Evolutionary conservation across 768 basidiomycete species (phyloP).

Genomic region (Boletus subcaerulescens): DNA sequence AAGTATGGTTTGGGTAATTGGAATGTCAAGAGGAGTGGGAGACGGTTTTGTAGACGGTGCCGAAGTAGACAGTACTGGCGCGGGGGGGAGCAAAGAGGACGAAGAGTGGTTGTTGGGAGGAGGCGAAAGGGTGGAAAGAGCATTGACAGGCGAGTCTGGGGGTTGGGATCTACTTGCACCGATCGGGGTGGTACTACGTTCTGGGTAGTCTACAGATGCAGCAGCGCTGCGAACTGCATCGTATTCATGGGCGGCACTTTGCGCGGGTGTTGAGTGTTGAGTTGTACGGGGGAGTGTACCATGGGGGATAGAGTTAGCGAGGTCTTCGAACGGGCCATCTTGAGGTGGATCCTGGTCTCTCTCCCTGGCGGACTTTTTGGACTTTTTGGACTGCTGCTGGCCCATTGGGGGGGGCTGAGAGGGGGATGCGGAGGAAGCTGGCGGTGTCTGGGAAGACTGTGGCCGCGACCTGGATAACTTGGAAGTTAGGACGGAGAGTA

Average conservation of each 20-base stretch:
- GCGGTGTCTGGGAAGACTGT: constrained; percentile 71
- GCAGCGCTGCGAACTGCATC: constrained; percentile 32
- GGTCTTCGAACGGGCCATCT: constrained; percentile 43
- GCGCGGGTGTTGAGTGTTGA: constrained; percentile 38
- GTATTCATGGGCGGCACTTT: constrained; percentile 37
- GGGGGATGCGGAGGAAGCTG: constrained; percentile 41
- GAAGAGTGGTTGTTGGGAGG: constrained; percentile 39
- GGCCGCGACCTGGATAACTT: constrained; percentile 68
- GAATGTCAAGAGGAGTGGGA: constrained; percentile 69
- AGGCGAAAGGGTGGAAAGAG: constrained; percentile 38
- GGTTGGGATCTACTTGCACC: constrained; percentile 42
- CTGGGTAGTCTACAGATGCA: constrained; percentile 33
- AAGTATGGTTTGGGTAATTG: constrained; percentile 81
- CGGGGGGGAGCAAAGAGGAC: constrained; percentile 35
- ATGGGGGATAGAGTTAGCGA: constrained; percentile 35
- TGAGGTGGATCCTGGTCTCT: constrained; percentile 54
- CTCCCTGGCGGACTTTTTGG: constrained; percentile 69
- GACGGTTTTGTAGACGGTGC: constrained; percentile 36
- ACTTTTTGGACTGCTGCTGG: constrained; percentile 82
- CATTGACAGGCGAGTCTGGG: constrained; percentile 25
- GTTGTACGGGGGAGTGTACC: constrained; percentile 45
- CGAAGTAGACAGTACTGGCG: constrained; percentile 10
- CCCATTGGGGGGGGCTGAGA: constrained; percentile 60
- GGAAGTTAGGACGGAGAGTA: constrained; percentile 72
- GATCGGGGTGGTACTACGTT: constrained; percentile 31